Evolutionary conservation across 108 stramenopile genomes (phyloP).

Genomic region (Cyclotella atomus): DNA sequence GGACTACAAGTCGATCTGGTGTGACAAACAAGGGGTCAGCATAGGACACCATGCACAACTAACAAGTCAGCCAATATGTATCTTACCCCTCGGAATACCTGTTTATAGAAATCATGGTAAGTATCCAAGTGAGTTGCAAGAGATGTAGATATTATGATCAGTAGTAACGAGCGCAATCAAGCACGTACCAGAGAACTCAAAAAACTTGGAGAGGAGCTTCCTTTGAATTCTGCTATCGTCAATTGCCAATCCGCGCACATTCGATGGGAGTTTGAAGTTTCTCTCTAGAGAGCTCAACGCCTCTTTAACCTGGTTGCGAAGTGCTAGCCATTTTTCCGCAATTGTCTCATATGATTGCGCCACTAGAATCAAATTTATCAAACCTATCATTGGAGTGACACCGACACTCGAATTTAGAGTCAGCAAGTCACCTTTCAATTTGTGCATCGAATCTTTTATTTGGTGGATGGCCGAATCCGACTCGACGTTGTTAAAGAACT

Average conservation of each 20-base stretch:
- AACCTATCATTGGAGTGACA: conserved; percentile 9
- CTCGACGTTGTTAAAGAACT: conserved; percentile 2
- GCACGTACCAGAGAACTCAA: conserved; percentile 37
- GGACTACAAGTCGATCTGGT: conserved; percentile 16
- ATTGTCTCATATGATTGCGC: background rate
- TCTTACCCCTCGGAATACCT: conserved; percentile 27
- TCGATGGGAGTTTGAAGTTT: conserved; percentile 49
- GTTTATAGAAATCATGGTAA: background rate
- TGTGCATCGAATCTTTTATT: conserved; percentile 23
- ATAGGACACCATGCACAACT: background rate
- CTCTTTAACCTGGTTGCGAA: conserved; percentile 4
- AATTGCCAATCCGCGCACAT: conserved; percentile 53
- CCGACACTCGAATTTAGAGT: conserved; percentile 14
- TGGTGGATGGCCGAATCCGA: background rate
- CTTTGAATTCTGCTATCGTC: conserved; percentile 71
- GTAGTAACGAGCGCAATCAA: background rate
- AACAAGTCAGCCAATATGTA: background rate
- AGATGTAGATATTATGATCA: background rate
- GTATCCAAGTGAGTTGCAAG: background rate
- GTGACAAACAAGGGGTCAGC: conserved; percentile 10
- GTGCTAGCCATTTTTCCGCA: conserved; percentile 15
- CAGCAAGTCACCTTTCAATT: conserved; percentile 28
- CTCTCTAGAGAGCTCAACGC: background rate
- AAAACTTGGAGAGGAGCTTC: conserved; percentile 55
- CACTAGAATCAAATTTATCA: conserved; percentile 18